Percentiles rank a stretch among this genome's conserved stretches.
phyloP scores from a whole-genome alignment of 257 asterid species.

The Solanum neorickii region DNA sequence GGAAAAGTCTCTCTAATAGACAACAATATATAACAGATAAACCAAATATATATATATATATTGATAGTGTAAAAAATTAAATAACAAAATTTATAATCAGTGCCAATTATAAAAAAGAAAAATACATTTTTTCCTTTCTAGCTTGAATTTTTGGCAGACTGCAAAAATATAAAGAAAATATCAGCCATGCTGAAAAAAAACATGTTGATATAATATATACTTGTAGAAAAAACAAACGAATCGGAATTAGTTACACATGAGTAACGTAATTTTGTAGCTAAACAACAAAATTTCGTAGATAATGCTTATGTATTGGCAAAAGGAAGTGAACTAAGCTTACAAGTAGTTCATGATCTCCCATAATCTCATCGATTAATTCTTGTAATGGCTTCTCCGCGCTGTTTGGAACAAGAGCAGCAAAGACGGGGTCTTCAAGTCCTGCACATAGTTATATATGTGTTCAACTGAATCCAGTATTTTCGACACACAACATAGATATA shows the following conservation, averaged over 20 bases:
- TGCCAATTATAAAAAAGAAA: not conserved
- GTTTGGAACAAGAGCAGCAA: constrained; percentile 82
- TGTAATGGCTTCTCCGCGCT: constrained; percentile 69
- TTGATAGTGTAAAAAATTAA: too few species aligned
- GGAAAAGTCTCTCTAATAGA: not conserved
- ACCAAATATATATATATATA: too few species aligned
- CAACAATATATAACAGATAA: too few species aligned
- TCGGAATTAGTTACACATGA: not conserved
- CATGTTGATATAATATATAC: not conserved
- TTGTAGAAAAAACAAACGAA: not conserved
- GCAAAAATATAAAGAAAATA: not conserved
- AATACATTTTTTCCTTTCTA: not conserved
- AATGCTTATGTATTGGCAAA: not conserved
- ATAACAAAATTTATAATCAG: not conserved
- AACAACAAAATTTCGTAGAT: not conserved
- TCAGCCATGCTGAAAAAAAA: not conserved
- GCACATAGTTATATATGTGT: not conserved
- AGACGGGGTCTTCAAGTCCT: constrained; percentile 65
- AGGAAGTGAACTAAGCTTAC: constrained; percentile 18
- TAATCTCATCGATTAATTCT: constrained; percentile 81
- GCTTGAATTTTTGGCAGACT: constrained; percentile 26
- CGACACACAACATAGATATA: not conserved
- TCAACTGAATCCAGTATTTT: not conserved
- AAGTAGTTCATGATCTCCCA: constrained; percentile 88
- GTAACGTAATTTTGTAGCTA: not conserved